A percentile compares a stretch with the other conserved stretches of the same genome.
Evolutionary conservation across 495 filamentous ascomycete species (phyloP).

Genomic region (Symbiotaphrina buchneri): DNA sequence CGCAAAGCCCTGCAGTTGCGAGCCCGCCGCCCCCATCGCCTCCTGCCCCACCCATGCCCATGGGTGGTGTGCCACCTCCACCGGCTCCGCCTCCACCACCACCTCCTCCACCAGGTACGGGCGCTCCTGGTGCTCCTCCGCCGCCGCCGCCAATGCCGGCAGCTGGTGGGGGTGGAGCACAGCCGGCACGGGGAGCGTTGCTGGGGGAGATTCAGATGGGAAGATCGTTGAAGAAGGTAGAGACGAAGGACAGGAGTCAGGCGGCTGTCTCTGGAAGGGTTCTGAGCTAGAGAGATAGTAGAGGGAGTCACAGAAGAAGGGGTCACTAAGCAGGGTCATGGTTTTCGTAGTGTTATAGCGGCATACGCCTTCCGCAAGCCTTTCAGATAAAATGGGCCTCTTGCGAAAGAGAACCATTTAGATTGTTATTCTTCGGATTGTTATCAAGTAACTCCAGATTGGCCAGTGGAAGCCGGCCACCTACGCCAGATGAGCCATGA

Average conservation of each 20-base stretch:
- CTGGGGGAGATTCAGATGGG: constrained; percentile 65
- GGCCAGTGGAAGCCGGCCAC: no score
- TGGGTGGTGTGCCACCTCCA: constrained; percentile 11
- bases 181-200: constrained; percentile 34
- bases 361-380: no score
- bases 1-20: constrained; percentile 18
- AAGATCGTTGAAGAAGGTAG: constrained; percentile 52
- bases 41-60: constrained; percentile 4
- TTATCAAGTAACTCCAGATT: no score
- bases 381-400: no score
- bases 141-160: constrained; percentile 6
- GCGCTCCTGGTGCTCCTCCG: not conserved
- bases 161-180: constrained; percentile 12
- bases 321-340: no score
- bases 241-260: constrained; percentile 65
- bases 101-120: not conserved
- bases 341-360: no score
- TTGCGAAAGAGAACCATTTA: no score
- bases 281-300: constrained; percentile 10
- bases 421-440: no score
- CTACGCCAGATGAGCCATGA: no score
- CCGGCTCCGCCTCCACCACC: constrained; percentile 19
- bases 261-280: constrained; percentile 52
- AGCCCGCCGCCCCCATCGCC: constrained; percentile 11
- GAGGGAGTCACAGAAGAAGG: no score